phyloP scores from a whole-genome alignment of 176 grass and related monocot genomes.

The Phyllostachys edulis region DNA sequence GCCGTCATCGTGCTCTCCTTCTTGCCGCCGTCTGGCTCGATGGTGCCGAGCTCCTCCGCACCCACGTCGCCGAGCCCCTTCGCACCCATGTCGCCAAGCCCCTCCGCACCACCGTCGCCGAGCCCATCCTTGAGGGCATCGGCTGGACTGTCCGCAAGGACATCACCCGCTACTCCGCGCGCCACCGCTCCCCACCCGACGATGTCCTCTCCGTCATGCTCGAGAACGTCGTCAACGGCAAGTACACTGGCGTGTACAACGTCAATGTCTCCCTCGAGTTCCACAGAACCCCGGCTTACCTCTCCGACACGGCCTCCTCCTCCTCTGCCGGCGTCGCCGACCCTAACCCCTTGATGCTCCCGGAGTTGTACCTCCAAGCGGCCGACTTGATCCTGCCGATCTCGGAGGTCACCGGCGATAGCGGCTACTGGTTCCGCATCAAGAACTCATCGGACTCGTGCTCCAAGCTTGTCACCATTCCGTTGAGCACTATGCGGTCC shows the following conservation, averaged over 20 bases:
- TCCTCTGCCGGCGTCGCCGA: not conserved
- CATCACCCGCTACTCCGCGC: conserved; percentile 57
- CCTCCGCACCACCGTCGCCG: conserved; percentile 78
- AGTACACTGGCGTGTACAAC: conserved; percentile 72
- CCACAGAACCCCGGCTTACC: conserved; percentile 36
- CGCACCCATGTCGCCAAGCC: no score
- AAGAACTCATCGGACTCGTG: conserved; percentile 50
- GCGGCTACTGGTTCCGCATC: conserved; percentile 87
- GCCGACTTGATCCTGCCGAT: conserved; percentile 78
- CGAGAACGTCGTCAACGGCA: conserved; percentile 85
- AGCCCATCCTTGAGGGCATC: conserved; percentile 63
- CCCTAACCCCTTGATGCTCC: not conserved
- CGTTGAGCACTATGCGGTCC: conserved; percentile 63
- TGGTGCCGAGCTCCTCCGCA: conserved; percentile 78
- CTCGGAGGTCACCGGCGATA: conserved; percentile 35
- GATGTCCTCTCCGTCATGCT: conserved; percentile 75
- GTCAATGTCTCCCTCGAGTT: conserved; percentile 77
- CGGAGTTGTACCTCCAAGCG: conserved; percentile 34
- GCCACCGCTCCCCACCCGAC: conserved; percentile 49
- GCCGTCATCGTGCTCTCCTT: no score
- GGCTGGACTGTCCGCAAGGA: conserved; percentile 79
- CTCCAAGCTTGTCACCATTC: conserved; percentile 43
- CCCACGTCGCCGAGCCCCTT: conserved; percentile 77
- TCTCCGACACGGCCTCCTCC: not conserved
- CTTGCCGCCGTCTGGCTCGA: conserved; percentile 84